A percentile compares a stretch with the other conserved stretches of the same genome.
phyloP scores from a whole-genome alignment of 495 filamentous ascomycete genomes.

The Platismatia glauca region DNA sequence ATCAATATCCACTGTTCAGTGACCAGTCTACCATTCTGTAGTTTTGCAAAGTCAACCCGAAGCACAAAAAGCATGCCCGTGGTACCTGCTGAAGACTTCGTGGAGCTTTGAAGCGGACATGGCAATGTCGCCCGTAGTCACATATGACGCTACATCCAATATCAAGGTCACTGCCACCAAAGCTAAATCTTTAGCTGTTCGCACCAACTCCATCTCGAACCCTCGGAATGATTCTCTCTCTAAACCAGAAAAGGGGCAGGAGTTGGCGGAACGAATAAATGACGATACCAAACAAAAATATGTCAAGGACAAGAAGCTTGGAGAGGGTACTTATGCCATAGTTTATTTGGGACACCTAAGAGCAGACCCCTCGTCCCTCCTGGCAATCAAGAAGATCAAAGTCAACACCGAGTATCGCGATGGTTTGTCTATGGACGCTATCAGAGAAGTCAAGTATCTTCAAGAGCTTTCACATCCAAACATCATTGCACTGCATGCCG shows the following conservation, averaged over 20 bases:
- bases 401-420: constrained; percentile 74
- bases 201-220: constrained; percentile 24
- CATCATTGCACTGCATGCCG: constrained; percentile 81
- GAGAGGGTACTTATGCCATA: constrained; percentile 93
- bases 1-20: not conserved
- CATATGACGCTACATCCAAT: constrained; percentile 30
- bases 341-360: constrained; percentile 80
- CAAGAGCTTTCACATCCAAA: constrained; percentile 95
- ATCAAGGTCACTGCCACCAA: constrained; percentile 33
- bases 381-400: constrained; percentile 99
- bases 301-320: constrained; percentile 83
- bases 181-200: constrained; percentile 33
- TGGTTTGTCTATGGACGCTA: constrained; percentile 84
- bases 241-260: constrained; percentile 33
- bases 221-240: not conserved
- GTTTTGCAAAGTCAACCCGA: not conserved
- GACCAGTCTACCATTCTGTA: not conserved
- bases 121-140: constrained; percentile 39
- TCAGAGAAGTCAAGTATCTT: constrained; percentile 89
- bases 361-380: constrained; percentile 53
- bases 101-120: constrained; percentile 21
- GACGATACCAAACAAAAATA: constrained; percentile 80
- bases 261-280: constrained; percentile 81
- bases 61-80: not conserved
- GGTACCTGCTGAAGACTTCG: not conserved